Percentiles rank a stretch among this genome's conserved stretches.
Conservation (phyloP, 1,284 basidiomycete species). For the Puccinia horiana region DNA sequence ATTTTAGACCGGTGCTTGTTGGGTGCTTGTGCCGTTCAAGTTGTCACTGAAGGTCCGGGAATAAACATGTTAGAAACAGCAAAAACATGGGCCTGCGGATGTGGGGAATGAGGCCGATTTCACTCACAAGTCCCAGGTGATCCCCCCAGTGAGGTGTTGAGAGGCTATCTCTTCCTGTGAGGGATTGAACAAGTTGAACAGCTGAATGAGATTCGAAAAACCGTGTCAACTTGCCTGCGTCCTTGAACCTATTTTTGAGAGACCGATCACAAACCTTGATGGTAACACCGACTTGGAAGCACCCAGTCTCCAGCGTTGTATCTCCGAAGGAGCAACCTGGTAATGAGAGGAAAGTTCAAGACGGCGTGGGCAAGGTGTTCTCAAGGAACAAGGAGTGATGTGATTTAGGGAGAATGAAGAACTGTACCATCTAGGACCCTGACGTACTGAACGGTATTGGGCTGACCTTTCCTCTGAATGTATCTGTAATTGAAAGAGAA, state of each 20-base stretch:
- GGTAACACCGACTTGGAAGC: background rate
- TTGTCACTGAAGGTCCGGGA: background rate
- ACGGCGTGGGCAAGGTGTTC: background rate
- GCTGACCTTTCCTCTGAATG: background rate
- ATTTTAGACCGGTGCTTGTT: background rate
- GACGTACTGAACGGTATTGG: background rate
- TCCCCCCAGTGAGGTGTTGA: background rate
- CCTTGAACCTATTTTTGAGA: background rate
- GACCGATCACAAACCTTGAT: background rate
- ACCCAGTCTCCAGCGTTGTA: background rate
- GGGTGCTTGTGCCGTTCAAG: background rate
- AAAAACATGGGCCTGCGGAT: no score
- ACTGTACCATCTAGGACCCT: constrained; percentile 19
- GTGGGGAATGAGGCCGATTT: no score
- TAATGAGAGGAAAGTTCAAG: background rate
- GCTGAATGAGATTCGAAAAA: background rate
- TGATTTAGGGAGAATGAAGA: background rate
- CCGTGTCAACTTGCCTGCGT: background rate
- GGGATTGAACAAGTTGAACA: constrained; percentile 11
- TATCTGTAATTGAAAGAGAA: background rate
- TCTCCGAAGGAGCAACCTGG: constrained; percentile 5
- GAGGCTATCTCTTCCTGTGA: background rate
- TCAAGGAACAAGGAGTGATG: background rate
- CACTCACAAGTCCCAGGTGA: constrained; percentile 16
- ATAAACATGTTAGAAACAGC: no score